Base-by-base conservation (phyloP, 2,329 filamentous ascomycete genomes). In the Colletotrichum tofieldiae region DNA sequence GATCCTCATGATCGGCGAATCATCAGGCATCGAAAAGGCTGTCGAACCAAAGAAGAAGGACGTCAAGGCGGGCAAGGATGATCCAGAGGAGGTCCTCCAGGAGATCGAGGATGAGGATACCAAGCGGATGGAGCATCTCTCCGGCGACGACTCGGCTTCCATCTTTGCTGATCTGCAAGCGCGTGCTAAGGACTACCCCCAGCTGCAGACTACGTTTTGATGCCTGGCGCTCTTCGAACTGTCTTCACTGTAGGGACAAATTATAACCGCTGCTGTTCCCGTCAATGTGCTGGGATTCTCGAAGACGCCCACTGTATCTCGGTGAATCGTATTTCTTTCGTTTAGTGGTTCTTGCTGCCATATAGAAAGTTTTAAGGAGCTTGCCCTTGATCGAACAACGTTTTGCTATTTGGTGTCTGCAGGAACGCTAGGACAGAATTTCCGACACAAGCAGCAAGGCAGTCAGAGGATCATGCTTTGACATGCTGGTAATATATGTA, bases 1-100 rank as follows among this genome's bases (percentile, higher is more conserved):
- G 78, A 87, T 97, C 65, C 83, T 98, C 12, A 86, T 98, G 68
- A 92, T 98, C 55, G 94, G 95, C 8, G 91, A 94, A 76, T 87
- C 87, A 1, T 84, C 89, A 0, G 88, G 88, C 2, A 77, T 89
- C 8, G 83, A 86, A 5, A 89, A 88, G 72, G 91, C 90, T 0
- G 82, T 89, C 0, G 86, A 91, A 76, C 83, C 84, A 11, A 84
- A 87, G 35, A 85, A 86, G 4, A 84, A 86, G 29, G 91, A 92
- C 74, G 82, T 89, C 55, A 84, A 92, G 76, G 84, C 89, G 7
- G 85, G 85, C 20, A 91, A 92, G 76, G 88, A 91, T 74, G 88
- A 91, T 2, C 91, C 93, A 0, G 83, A 86, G n/a, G 90, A 94
- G 74, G 92, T 94, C 76, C 80, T 97, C 56, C 90, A 95, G 79